Evolutionary conservation across 257 asterid species (phyloP).

Genomic region (Mitragyna speciosa): DNA sequence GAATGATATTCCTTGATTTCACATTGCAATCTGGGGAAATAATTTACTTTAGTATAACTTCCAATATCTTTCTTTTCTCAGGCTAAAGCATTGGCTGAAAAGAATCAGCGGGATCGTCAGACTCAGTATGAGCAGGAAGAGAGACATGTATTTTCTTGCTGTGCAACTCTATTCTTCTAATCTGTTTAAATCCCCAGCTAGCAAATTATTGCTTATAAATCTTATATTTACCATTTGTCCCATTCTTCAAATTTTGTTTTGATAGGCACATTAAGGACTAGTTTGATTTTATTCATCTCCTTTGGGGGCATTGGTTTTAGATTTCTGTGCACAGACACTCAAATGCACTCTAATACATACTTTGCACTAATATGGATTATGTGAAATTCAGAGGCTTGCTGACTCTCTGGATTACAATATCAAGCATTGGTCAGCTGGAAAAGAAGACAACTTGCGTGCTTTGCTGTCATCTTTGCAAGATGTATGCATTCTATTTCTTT

Average conservation of each 20-base stretch:
- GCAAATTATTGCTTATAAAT: not conserved
- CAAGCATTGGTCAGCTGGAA: constrained; percentile 91
- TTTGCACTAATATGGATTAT: constrained; percentile 15
- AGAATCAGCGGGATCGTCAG: constrained; percentile 85
- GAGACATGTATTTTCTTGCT: constrained; percentile 60
- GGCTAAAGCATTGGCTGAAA: constrained; percentile 88
- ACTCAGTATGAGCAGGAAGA: constrained; percentile 79
- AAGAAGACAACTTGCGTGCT: constrained; percentile 91
- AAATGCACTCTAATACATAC: too few relatives aligned
- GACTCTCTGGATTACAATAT: constrained; percentile 60
- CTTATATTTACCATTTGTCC: not conserved
- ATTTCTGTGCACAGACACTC: too few relatives aligned
- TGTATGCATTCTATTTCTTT: constrained; percentile 34
- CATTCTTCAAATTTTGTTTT: not conserved
- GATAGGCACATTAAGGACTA: not conserved
- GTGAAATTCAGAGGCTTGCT: constrained; percentile 66
- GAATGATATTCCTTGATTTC: not conserved
- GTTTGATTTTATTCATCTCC: not conserved
- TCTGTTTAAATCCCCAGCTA: not conserved
- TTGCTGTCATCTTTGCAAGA: constrained; percentile 79
- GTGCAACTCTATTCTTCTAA: not conserved
- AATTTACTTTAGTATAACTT: not conserved
- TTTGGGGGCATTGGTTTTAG: too few relatives aligned
- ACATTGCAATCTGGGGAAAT: not conserved
- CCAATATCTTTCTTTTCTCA: constrained; percentile 25